phyloP scores from a whole-genome alignment of 352 stramenopile genomes.

The Globisporangium abappressorium region DNA sequence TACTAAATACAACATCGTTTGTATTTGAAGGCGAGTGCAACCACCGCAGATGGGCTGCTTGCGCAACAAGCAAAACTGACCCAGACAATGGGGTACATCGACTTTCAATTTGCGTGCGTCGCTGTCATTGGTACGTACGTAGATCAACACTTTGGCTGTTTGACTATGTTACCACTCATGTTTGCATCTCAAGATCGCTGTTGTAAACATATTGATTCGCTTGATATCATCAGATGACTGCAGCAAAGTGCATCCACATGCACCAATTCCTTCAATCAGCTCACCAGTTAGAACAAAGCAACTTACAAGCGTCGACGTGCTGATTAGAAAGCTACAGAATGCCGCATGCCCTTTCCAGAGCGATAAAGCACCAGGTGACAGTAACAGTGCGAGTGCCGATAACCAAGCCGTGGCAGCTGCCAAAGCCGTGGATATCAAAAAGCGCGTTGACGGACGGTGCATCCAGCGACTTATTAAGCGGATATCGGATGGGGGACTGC shows the following conservation, averaged over 20 bases:
- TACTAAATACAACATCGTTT: background rate
- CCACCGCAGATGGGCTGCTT: conserved; percentile 43
- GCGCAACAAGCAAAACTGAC: conserved; percentile 46
- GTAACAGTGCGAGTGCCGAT: background rate
- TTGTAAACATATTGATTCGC: background rate
- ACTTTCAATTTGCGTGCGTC: conserved; percentile 36
- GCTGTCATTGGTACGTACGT: conserved; percentile 18
- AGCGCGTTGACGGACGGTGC: conserved; percentile 34
- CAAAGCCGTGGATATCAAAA: conserved; percentile 29
- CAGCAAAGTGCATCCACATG: background rate
- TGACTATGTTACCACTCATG: background rate
- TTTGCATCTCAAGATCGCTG: background rate
- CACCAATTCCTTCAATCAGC: background rate
- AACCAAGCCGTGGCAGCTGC: conserved; percentile 1
- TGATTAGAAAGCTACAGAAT: conserved; percentile 34
- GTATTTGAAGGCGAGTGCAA: conserved; percentile 31
- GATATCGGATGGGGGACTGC: conserved; percentile 41
- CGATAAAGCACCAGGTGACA: conserved; percentile 2
- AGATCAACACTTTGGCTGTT: background rate
- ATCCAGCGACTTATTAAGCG: conserved; percentile 36
- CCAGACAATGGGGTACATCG: conserved; percentile 36
- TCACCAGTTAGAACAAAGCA: conserved; percentile 5
- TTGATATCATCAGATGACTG: conserved; percentile 3
- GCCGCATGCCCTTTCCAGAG: conserved; percentile 15
- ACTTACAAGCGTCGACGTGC: conserved; percentile 21